Base-by-base conservation (phyloP, 257 asterid species). In the Echium plantagineum region DNA sequence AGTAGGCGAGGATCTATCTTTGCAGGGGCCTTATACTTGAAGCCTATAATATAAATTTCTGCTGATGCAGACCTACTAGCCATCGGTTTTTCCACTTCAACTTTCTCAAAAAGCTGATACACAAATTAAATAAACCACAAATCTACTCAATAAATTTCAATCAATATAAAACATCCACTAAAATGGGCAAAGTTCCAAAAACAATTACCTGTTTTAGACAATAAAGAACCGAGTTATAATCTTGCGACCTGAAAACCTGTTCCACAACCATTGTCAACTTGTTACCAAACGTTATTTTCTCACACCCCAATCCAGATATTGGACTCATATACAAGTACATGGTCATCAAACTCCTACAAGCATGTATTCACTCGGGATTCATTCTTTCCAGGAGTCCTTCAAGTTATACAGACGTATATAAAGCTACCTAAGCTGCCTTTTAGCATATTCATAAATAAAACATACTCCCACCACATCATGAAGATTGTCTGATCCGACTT, bases 1-100 rank as follows among this genome's bases (percentile, higher is more conserved):
- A 93, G 90, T 57, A 93, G 89, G 12, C 91, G 89, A n/a, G 96
- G 96, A 75, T 93, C 97, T 59, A 93, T 93, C 94, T 93, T 93
- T 1, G 90, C 84, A 57, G 97, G 97, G 30, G 95, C 99, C 75
- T 84, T 93, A 28, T 93, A 93, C 67, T 79, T 93, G 9, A 84
- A 70, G 16, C 91, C 95, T 7, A 86, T 6, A 35, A 93, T 66
- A 75, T 86, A 93, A 71, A 89, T 93, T 69, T 89, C 99, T 15
- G 99, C 96, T 31, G 96, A 93, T 49, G 97, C 63, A 20, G 95
- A 82, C 35, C 96, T 66, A 81, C 97, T 89, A 26, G 97, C 99
- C 59, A 66, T 74, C 21, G 99, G 97, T 63, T 93, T 93, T 64
- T 93, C 94, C 65, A 93, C 97, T 69, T 89, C 99, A 67, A 93